These are phyloP conservation scores for Yamadazyma trypodendri DNA, from an alignment of 1,139 yeast genomes.

Conservation along the genomic window DNA sequence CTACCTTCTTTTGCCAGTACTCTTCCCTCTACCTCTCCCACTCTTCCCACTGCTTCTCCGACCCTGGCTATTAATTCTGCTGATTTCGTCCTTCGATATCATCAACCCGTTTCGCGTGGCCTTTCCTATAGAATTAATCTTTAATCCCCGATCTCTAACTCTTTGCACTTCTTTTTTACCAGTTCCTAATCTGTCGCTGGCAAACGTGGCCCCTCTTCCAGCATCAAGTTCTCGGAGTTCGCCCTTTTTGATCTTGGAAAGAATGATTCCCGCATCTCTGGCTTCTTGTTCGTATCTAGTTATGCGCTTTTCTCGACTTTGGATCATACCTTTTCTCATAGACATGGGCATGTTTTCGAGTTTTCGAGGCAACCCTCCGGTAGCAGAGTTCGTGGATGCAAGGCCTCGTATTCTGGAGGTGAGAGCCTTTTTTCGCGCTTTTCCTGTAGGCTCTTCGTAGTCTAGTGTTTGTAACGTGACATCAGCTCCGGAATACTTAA, in stretches of 20 bases:
- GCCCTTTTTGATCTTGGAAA: constrained; percentile 65
- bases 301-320: constrained; percentile 52
- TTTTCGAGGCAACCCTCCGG: constrained; percentile 38
- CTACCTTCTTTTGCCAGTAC: no score
- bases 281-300: constrained; percentile 72
- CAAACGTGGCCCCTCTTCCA: constrained; percentile 53
- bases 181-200: constrained; percentile 59
- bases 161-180: constrained; percentile 33
- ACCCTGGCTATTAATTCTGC: constrained; percentile 31
- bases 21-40: constrained; percentile 2
- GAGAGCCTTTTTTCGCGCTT: constrained; percentile 71
- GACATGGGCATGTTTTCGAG: constrained; percentile 85
- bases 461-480: constrained; percentile 66
- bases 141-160: constrained; percentile 73
- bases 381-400: constrained; percentile 50
- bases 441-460: constrained; percentile 73
- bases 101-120: constrained; percentile 79
- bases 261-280: constrained; percentile 80
- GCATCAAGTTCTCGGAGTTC: constrained; percentile 55
- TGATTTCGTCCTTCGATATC: constrained; percentile 70
- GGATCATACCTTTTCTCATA: constrained; percentile 80
- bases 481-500: constrained; percentile 72
- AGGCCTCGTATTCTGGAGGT: constrained; percentile 62
- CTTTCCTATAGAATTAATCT: constrained; percentile 74
- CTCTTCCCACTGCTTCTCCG: background rate